Evolutionary conservation across 2,329 filamentous ascomycete species (phyloP).

Genomic region (Trichoderma aggressivum): DNA sequence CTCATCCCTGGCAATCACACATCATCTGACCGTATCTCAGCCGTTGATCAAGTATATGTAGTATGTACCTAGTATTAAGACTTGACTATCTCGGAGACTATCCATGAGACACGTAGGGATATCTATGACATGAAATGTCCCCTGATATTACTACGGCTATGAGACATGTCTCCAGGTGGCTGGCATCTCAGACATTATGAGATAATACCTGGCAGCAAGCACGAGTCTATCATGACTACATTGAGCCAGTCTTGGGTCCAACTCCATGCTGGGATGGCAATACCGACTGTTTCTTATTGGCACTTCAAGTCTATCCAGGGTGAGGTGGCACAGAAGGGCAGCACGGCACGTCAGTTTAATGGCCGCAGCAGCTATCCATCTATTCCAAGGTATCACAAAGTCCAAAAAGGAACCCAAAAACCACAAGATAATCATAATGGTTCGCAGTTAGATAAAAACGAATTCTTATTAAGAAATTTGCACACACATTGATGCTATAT

Average conservation of each 20-base stretch:
- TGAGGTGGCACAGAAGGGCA: background rate
- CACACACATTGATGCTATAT: conserved; percentile 7
- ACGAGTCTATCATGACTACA: background rate
- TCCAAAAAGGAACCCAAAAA: background rate
- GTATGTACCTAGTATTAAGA: no score
- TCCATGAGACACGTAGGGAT: background rate
- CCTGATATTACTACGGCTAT: background rate
- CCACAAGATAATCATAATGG: background rate
- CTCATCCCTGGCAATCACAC: background rate
- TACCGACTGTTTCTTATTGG: background rate
- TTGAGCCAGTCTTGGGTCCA: background rate
- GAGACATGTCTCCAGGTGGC: background rate
- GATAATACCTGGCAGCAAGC: background rate
- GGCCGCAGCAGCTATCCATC: background rate
- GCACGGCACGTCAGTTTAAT: no score
- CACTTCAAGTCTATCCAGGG: background rate
- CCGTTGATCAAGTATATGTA: background rate
- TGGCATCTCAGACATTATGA: background rate
- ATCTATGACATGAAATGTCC: no score
- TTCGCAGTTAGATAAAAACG: background rate
- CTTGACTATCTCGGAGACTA: background rate
- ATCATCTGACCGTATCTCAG: background rate
- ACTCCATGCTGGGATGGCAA: background rate
- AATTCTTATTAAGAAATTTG: background rate
- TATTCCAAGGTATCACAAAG: background rate